Conservation (phyloP, 2,329 filamentous ascomycete genomes). For the Paraconiothyrium sp. region DNA sequence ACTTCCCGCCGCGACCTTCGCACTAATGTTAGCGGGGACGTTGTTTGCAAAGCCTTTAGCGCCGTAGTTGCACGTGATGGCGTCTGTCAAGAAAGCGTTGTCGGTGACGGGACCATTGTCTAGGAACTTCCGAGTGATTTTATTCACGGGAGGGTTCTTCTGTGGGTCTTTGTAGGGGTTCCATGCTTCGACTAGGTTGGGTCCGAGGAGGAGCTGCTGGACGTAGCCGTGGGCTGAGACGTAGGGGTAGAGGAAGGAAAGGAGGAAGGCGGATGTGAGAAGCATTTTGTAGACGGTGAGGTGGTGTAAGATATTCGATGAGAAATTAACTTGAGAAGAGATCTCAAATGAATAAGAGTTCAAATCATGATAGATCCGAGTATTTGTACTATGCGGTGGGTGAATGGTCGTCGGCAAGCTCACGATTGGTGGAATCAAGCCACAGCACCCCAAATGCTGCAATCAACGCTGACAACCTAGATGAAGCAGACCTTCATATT, state of each 20-base stretch:
- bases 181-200: conserved; percentile 18
- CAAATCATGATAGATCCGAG: no score
- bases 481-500: no score
- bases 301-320: no score
- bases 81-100: conserved; percentile 18
- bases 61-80: conserved; percentile 22
- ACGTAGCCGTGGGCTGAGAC: conserved; percentile 18
- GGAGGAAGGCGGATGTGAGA: no score
- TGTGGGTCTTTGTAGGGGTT: conserved; percentile 25
- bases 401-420: no score
- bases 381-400: no score
- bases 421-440: no score
- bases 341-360: no score
- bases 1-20: conserved; percentile 15
- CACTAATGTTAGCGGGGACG: conserved; percentile 11
- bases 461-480: no score
- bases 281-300: no score
- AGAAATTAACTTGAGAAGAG: no score
- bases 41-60: conserved; percentile 16
- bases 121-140: conserved; percentile 19
- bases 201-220: conserved; percentile 19
- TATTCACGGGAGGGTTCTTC: conserved; percentile 20
- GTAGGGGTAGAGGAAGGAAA: background rate
- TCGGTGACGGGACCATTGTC: conserved; percentile 22
- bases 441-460: no score